These are phyloP conservation scores for Aspergillus conjunctus DNA, from an alignment of 495 filamentous ascomycete species.

Conservation along the genomic window DNA sequence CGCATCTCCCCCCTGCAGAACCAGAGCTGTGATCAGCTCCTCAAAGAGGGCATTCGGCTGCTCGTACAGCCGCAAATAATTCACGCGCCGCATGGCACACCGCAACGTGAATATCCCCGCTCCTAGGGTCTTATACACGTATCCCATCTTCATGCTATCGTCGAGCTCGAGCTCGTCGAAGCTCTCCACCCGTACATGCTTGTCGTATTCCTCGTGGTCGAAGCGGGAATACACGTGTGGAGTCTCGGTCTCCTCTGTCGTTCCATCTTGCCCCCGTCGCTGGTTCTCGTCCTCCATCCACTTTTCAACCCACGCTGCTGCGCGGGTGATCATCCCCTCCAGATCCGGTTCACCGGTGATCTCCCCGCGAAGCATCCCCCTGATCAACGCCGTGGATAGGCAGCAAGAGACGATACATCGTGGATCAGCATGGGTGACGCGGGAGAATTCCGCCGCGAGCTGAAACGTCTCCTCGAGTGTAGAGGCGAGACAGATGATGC, in stretches of 20 bases:
- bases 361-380: slow-evolving; percentile 1
- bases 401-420: slow-evolving; percentile 10
- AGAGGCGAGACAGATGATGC: neutral
- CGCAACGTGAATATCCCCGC: neutral
- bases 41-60: neutral
- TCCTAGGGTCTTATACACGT: slow-evolving; percentile 4
- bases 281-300: neutral
- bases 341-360: neutral
- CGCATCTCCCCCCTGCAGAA: slow-evolving; percentile 6
- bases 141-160: slow-evolving; percentile 7
- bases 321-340: neutral
- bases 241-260: neutral
- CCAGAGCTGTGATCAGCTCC: neutral
- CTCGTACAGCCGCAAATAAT: neutral
- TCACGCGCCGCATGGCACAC: neutral
- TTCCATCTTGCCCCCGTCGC: neutral
- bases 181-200: neutral
- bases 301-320: neutral
- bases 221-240: neutral
- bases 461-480: slow-evolving; percentile 7
- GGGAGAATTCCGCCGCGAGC: neutral
- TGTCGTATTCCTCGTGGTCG: slow-evolving; percentile 3
- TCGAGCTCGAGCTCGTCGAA: slow-evolving; percentile 1
- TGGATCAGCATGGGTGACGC: slow-evolving; percentile 1
- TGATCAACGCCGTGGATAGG: neutral